A percentile compares a stretch with the other conserved stretches of the same genome.
Conservation (phyloP, 345 rosid species). For the Eucalyptus cloeziana region DNA sequence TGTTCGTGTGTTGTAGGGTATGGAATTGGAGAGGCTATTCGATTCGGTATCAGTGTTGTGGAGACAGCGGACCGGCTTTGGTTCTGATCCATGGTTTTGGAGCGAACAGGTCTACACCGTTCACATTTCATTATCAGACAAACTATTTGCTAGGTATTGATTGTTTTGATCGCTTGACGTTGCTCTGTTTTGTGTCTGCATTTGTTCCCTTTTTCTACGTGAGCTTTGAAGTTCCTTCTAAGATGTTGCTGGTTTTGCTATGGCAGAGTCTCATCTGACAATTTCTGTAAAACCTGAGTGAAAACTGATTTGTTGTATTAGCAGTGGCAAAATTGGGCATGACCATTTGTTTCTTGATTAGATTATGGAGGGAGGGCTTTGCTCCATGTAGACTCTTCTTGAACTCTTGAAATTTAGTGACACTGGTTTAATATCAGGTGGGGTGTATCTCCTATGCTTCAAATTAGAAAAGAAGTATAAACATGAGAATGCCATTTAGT, state of each 20-base stretch:
- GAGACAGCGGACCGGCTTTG: constrained; percentile 68
- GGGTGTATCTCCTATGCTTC: not conserved
- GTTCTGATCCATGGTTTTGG: constrained; percentile 90
- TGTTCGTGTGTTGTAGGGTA: constrained; percentile 6
- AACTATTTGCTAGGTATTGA: constrained; percentile 31
- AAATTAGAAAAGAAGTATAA: not conserved
- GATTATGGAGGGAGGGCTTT: not conserved
- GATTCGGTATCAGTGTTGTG: constrained; percentile 66
- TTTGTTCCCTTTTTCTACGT: not conserved
- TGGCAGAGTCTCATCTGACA: not conserved
- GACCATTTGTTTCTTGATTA: not conserved
- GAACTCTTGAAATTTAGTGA: not conserved
- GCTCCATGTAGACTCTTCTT: not conserved
- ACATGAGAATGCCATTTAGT: not conserved
- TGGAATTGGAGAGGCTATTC: constrained; percentile 93
- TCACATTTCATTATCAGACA: constrained; percentile 42
- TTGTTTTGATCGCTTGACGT: not conserved
- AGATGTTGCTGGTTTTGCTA: not conserved
- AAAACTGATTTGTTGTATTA: not conserved
- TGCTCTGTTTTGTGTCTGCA: not conserved
- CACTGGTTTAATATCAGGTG: not conserved
- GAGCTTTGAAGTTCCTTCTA: not conserved
- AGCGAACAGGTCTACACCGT: constrained; percentile 82
- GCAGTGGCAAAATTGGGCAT: not conserved
- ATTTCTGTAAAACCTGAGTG: not conserved